phyloP scores from a whole-genome alignment of 75 land plant genomes.

The Azolla pinnata region DNA sequence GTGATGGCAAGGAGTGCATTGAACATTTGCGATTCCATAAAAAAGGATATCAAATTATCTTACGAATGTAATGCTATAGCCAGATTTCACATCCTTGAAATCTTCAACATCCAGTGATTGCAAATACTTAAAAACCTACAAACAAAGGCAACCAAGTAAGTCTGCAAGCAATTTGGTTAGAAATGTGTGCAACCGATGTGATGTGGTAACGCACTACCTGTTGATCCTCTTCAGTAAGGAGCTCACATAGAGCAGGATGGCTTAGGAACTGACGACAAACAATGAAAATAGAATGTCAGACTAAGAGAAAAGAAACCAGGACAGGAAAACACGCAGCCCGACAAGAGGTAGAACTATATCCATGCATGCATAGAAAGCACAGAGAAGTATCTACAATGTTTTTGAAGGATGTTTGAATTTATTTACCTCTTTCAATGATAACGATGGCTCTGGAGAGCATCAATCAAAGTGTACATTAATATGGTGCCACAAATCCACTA shows the following conservation, averaged over 20 bases:
- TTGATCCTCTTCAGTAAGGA: slow-evolving; percentile 78
- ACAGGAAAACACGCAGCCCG: not conserved
- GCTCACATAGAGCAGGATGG: slow-evolving; percentile 73
- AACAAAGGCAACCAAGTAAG: not conserved
- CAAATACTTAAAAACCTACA: slow-evolving; percentile 79
- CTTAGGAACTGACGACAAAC: slow-evolving; percentile 70
- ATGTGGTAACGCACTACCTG: slow-evolving; percentile 36
- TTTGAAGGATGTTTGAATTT: too few relatives aligned
- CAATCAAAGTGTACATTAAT: not conserved
- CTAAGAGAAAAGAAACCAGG: not conserved
- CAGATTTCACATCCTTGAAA: slow-evolving; percentile 83
- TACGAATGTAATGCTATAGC: slow-evolving; percentile 81
- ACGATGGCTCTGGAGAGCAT: not conserved
- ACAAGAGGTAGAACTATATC: not conserved
- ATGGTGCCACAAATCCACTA: not conserved
- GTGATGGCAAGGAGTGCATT: not conserved
- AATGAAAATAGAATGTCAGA: not conserved
- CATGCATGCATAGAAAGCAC: not conserved
- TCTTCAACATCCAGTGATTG: slow-evolving; percentile 79
- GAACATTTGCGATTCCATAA: too few relatives aligned
- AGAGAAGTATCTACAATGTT: not conserved
- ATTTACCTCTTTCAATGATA: not conserved
- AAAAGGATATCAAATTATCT: too few relatives aligned
- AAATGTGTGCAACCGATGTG: not conserved
- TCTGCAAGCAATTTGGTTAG: not conserved